Base-by-base conservation (phyloP, 768 basidiomycete species). In the Krasilnikovozyma curviuscula region DNA sequence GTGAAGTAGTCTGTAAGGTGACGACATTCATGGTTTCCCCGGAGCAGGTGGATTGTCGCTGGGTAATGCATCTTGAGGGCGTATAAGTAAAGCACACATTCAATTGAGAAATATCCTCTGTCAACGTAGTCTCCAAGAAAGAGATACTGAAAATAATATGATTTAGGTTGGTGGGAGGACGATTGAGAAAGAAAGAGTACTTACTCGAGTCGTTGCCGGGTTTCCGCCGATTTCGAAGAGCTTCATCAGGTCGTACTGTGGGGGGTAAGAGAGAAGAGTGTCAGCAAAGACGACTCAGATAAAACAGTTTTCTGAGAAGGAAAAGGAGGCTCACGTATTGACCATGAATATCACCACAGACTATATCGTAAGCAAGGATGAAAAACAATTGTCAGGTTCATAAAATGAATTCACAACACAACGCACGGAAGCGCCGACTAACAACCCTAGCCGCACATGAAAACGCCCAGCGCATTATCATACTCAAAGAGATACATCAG, bases 61-160 rank as follows among this genome's bases (percentile, higher is more conserved):
- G 93, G 93, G 65, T 95, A 97, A 88, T 91, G 95, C 64, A 98
- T 95, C 71, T 98, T 98, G 65, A 98, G 72, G 2, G 86, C 75
- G 89, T 89, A 98, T 25, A 98, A 73, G 65, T 98, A 98, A 39
- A 97, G 69, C 18, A 97, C 91, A 63, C 91, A 97, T 89, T 88
- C 85, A 56, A 88, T 84, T 58, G 82, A 84, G 66, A 88, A 88
- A 65, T 88, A 88, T 10, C 85, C 85, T 63, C 85, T 72, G 67
- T 88, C 85, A 45, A 88, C 85, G 60, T 88, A 88, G 68, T 89
- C 85, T 28, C 85, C 85, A 21, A 89, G 70, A 70, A 89, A 89
- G 54, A 89, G 73, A n/a, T n/a, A n/a, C n/a, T 0, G 5, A 10
- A 41, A n/a, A 30, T 25, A 27, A 42, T 18, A 27, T 29, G 25